These are phyloP conservation scores for Pseudogymnoascus sp. DNA, from an alignment of 2,329 filamentous ascomycete species.

Conservation along the genomic window DNA sequence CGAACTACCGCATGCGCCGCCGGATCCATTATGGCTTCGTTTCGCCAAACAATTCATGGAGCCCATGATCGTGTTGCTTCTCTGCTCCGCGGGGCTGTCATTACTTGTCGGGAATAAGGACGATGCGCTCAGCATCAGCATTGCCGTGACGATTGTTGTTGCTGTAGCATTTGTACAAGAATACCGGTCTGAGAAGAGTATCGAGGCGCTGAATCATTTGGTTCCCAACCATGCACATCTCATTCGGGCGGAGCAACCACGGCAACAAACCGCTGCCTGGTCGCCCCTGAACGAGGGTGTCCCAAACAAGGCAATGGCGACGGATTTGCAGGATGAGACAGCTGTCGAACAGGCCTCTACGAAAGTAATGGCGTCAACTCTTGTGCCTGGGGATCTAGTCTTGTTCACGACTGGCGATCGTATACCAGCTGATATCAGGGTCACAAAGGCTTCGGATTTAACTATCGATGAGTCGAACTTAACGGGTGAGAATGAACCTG, in stretches of 20 bases:
- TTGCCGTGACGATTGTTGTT: slow-evolving; percentile 94
- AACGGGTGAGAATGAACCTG: slow-evolving; percentile 92
- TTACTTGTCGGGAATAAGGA: slow-evolving; percentile 88
- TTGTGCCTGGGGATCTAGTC: slow-evolving; percentile 89
- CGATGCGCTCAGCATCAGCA: slow-evolving; percentile 89
- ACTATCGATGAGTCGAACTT: slow-evolving; percentile 95
- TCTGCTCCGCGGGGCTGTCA: slow-evolving; percentile 80
- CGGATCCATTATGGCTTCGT: slow-evolving; percentile 88
- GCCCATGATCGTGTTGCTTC: slow-evolving; percentile 82
- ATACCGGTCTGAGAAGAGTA: slow-evolving; percentile 93
- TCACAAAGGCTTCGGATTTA: slow-evolving; percentile 80
- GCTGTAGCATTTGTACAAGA: slow-evolving; percentile 95
- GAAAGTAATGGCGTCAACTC: slow-evolving; percentile 76
- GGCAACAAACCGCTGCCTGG: neutral
- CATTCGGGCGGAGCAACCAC: slow-evolving; percentile 47
- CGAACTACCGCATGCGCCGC: slow-evolving; percentile 87
- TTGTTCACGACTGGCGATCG: slow-evolving; percentile 93
- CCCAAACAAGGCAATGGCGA: slow-evolving; percentile 9
- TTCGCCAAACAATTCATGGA: slow-evolving; percentile 97
- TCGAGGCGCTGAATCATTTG: slow-evolving; percentile 86
- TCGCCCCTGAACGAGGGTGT: slow-evolving; percentile 1
- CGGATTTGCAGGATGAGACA: slow-evolving; percentile 35
- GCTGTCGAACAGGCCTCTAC: slow-evolving; percentile 60
- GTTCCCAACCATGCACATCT: slow-evolving; percentile 94
- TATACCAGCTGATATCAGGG: slow-evolving; percentile 90